Evolutionary conservation across 2,329 filamentous ascomycete genomes (phyloP).

Genomic region (Phialemoniopsis sp.): DNA sequence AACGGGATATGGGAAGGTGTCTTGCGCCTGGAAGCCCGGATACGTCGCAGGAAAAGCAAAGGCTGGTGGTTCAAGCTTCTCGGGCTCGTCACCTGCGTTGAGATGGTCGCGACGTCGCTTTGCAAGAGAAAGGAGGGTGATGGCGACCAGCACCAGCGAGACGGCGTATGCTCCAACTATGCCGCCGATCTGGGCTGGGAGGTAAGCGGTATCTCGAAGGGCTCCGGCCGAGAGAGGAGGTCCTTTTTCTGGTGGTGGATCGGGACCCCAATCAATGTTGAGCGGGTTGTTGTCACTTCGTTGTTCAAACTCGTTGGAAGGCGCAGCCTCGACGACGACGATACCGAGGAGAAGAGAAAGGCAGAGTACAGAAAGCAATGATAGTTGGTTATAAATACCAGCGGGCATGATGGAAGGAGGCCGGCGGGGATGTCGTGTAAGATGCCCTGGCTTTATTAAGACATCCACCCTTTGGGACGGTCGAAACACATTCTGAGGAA

Average conservation of each 20-base stretch:
- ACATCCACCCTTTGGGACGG: constrained; percentile 30
- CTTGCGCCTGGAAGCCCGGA: constrained; percentile 13
- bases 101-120: constrained; percentile 51
- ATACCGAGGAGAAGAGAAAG: constrained; percentile 16
- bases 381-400: constrained; percentile 20
- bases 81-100: constrained; percentile 46
- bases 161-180: constrained; percentile 81
- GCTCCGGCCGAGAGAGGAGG: constrained; percentile 55
- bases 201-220: constrained; percentile 55
- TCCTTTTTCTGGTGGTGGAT: constrained; percentile 56
- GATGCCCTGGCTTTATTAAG: constrained; percentile 17
- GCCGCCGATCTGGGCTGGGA: constrained; percentile 79
- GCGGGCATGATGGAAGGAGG: constrained; percentile 34
- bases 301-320: constrained; percentile 10
- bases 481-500: constrained; percentile 47
- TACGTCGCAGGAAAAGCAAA: constrained; percentile 19
- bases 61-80: constrained; percentile 18
- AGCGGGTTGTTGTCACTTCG: constrained; percentile 27
- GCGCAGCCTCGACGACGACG: constrained; percentile 19
- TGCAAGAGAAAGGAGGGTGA: constrained; percentile 57
- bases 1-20: constrained; percentile 23
- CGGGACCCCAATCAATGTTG: constrained; percentile 49
- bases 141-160: constrained; percentile 69
- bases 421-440: constrained; percentile 10
- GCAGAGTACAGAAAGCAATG: constrained; percentile 10